These are phyloP conservation scores for Penicillium vulpinum DNA, from an alignment of 2,329 filamentous ascomycete species.

Conservation along the genomic window DNA sequence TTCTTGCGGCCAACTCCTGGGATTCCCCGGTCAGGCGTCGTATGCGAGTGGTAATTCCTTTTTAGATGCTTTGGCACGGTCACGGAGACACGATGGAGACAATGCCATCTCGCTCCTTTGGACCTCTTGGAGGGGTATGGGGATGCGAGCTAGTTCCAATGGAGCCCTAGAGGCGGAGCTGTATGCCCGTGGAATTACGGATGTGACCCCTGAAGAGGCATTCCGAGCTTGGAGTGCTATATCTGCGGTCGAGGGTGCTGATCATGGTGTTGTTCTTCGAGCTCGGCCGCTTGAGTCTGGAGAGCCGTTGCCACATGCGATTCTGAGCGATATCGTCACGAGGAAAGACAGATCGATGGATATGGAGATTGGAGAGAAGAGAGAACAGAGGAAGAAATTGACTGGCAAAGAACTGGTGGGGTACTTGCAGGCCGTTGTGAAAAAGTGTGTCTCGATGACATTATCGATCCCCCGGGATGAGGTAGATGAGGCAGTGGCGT, in stretches of 20 bases:
- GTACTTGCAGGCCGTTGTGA: background rate
- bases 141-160: background rate
- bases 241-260: conserved; percentile 32
- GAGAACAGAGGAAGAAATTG: background rate
- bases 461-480: background rate
- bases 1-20: background rate
- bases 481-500: background rate
- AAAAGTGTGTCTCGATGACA: background rate
- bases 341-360: background rate
- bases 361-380: background rate
- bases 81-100: background rate
- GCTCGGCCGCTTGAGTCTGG: conserved; percentile 31
- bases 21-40: background rate
- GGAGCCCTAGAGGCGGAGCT: background rate
- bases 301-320: conserved; percentile 26
- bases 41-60: background rate
- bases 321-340: conserved; percentile 15
- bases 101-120: background rate
- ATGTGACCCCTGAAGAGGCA: background rate
- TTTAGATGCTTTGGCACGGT: background rate
- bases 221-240: conserved; percentile 22
- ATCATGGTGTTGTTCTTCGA: conserved; percentile 44
- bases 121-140: background rate
- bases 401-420: background rate
- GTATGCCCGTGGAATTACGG: background rate